Evolutionary conservation across 177 flowering plant genomes (phyloP), one percentile per base, ranked within the genome.

Genomic region (Tripterygium wilfordii): DNA sequence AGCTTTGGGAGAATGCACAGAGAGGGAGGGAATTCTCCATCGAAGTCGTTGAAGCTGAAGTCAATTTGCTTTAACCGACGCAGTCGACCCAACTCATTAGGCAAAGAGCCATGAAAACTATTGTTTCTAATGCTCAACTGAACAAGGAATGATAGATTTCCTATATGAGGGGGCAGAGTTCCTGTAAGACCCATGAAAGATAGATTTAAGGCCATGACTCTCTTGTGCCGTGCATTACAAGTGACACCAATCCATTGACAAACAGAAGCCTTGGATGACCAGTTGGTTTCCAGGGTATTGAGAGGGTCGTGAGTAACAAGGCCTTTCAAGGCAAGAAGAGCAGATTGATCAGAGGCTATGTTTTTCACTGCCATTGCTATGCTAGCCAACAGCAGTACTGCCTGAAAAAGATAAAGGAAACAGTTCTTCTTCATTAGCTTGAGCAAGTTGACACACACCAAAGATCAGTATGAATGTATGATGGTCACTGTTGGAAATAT

Each of bases 61-160:
- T 27, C 14, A 32, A 32, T 3, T 9, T 32, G 14, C 36, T 10
- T 32, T 4, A 32, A 32, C 36, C 36, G 5, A n/a, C 36, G 2
- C 36, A 32, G 13, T 9, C 14, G 9, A n/a, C 14, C 36, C 13
- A 61, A 15, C 12, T 61, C 65, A 1, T 15, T 2, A 2, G 65
- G 54, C 2, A 61, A 13, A 15, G 15, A 0, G 19, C 59, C 59
- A 15, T 42, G 29, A 42, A 61, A 49, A 24, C 30, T 48, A 37
- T 61, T 61, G 35, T 21, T 30, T 0, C 12, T 31, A 4, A 53
- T 3, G 42, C 31, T 39, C 2, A 60, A 36, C 1, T 9, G 12
- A 22, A n/a, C 4, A 3, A 60, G 64, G 30, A 60, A 52, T 0
- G 57, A 60, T 10, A 60, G 53, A 29, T 61, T 61, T 12, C 65